Conservation (phyloP, 352 stramenopile species). For the Pythium sukuiense region DNA sequence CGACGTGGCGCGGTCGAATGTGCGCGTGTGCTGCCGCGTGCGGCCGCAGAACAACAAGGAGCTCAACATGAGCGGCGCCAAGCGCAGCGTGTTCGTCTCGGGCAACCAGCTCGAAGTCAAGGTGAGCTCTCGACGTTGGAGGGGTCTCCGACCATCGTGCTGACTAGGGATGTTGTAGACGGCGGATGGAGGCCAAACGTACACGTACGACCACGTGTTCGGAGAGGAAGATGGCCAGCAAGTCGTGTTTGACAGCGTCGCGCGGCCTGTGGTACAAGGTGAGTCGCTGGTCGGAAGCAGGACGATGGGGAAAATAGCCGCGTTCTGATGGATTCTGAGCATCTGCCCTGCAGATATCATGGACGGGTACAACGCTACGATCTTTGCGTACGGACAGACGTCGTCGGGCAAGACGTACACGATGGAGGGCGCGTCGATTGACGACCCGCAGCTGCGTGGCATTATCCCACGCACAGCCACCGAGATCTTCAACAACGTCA, state of each 20-base stretch:
- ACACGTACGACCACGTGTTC: slow-evolving; percentile 92
- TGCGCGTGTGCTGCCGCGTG: slow-evolving; percentile 83
- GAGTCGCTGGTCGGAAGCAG: background rate
- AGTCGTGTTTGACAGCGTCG: slow-evolving; percentile 88
- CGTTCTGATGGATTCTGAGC: slow-evolving; percentile 14
- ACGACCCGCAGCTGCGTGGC: slow-evolving; percentile 80
- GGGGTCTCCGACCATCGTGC: background rate
- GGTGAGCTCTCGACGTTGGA: slow-evolving; percentile 18
- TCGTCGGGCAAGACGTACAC: slow-evolving; percentile 90
- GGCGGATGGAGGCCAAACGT: slow-evolving; percentile 66
- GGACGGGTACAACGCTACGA: slow-evolving; percentile 92
- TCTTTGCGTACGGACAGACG: slow-evolving; percentile 94
- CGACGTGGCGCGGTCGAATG: slow-evolving; percentile 45
- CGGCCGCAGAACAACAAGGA: slow-evolving; percentile 82
- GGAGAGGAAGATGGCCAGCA: slow-evolving; percentile 77
- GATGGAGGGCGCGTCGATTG: slow-evolving; percentile 86
- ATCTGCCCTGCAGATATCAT: slow-evolving; percentile 71
- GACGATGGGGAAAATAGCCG: background rate
- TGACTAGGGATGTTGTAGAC: slow-evolving; percentile 27
- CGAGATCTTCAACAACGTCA: slow-evolving; percentile 87
- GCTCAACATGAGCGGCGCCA: slow-evolving; percentile 57
- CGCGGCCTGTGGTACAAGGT: slow-evolving; percentile 88
- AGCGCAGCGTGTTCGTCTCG: slow-evolving; percentile 53
- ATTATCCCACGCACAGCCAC: slow-evolving; percentile 89
- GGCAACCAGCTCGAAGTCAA: slow-evolving; percentile 69